phyloP scores from a whole-genome alignment of 345 rosid genomes.

The Arabis alpina region DNA sequence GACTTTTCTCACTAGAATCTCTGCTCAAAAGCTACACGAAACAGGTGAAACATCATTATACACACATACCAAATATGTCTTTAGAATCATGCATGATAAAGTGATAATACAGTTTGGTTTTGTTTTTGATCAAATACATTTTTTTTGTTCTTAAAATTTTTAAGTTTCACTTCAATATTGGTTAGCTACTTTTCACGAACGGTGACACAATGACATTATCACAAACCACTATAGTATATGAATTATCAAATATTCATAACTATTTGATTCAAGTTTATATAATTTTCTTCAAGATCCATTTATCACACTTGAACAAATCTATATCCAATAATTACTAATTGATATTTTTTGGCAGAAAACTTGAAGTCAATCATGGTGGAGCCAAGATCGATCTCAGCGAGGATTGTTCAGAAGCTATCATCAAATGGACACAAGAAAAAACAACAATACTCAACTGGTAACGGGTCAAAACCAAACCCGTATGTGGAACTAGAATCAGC shows the following conservation, averaged over 20 bases:
- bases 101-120: background rate
- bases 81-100: background rate
- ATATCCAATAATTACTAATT: background rate
- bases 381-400: constrained; percentile 92
- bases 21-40: constrained; percentile 94
- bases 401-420: constrained; percentile 74
- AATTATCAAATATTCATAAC: too few relatives aligned
- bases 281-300: too few relatives aligned
- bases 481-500: constrained; percentile 87
- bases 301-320: background rate
- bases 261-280: too few relatives aligned
- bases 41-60: constrained; percentile 56
- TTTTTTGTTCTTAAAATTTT: too few relatives aligned
- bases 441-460: constrained; percentile 25
- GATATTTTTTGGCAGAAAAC: constrained; percentile 53
- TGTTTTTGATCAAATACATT: background rate
- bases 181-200: too few relatives aligned
- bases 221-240: too few relatives aligned
- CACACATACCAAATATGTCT: background rate
- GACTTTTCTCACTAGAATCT: constrained; percentile 77
- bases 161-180: too few relatives aligned
- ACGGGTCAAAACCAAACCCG: constrained; percentile 70
- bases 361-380: constrained; percentile 71
- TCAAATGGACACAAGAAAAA: constrained; percentile 57
- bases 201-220: too few relatives aligned